phyloP scores from a whole-genome alignment of 2,329 filamentous ascomycete species.

The Didymellaceae sp. region DNA sequence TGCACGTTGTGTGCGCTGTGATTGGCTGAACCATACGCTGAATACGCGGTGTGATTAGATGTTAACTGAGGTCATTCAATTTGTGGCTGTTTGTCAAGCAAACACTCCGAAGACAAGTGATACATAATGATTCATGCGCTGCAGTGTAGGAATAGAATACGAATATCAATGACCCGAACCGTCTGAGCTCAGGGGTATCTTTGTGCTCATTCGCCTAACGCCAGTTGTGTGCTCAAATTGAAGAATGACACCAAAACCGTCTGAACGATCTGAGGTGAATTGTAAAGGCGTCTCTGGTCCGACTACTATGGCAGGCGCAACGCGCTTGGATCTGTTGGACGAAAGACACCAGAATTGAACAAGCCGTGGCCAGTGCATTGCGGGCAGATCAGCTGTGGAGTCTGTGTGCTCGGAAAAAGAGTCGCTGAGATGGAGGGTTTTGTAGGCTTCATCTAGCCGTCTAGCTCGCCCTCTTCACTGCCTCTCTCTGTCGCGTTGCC shows the following conservation, averaged over 20 bases:
- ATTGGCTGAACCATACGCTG: constrained; percentile 9
- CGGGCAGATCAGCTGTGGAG: not conserved
- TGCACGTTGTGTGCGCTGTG: not conserved
- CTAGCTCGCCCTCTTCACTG: constrained; percentile 57
- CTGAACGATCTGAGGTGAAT: not conserved
- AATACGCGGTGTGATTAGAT: not conserved
- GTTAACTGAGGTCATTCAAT: not conserved
- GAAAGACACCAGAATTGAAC: constrained; percentile 1
- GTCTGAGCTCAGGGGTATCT: constrained; percentile 22
- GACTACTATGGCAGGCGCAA: not conserved
- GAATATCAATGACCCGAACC: constrained; percentile 12
- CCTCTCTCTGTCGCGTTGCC: constrained; percentile 36
- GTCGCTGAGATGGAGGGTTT: not conserved
- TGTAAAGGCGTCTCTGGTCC: not conserved
- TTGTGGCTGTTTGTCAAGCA: not conserved
- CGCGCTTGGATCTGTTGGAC: not conserved
- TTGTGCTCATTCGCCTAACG: constrained; percentile 19
- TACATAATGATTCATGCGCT: not conserved
- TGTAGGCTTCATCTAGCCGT: constrained; percentile 38
- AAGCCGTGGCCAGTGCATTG: not conserved
- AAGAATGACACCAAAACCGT: constrained; percentile 3
- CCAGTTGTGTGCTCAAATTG: constrained; percentile 8
- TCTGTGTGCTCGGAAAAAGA: not conserved
- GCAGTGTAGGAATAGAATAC: not conserved
- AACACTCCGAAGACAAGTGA: not conserved